Evolutionary conservation across 768 basidiomycete genomes (phyloP), one percentile per base, ranked within the genome.

Genomic region (Ramaria sp.): DNA sequence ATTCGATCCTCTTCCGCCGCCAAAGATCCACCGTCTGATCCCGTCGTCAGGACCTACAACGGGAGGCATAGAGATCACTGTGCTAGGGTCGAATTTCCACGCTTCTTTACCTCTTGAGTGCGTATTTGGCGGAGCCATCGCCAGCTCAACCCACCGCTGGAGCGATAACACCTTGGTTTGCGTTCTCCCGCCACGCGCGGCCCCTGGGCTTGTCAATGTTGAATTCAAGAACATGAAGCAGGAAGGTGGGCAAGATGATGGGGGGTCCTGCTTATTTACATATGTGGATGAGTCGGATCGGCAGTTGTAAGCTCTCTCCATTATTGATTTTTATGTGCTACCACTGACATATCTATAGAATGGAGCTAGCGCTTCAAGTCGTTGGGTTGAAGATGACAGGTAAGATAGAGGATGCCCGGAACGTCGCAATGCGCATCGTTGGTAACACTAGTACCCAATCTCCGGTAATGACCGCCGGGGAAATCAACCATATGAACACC

Each of bases 311-410:
- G 88, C 78, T 15, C 43, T 55, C 41, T 1, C 60, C 50, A 59
- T 53, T 60, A 3, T 56, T 13, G 32, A 25, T 50, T 20, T 22
- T 45, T 43, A 37, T 58, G 24, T n/a, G 24, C 38, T 53, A 39
- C 53, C 58, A 45, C 48, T 56, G 18, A 36, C 56, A 58, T 44
- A 1, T 47, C 24, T 5, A 52, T 52, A 94, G 90, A 60, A 94
- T 97, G 90, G 94, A 95, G 66, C 79, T 96, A 52, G 93, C 93
- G 50, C 73, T 97, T 3, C 92, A 95, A 64, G 91, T 95, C 13
- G 92, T 97, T 16, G 94, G 94, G 0, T 71, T 96, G 59, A 93
- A 95, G 72, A 94, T 96, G 89, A 95, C 92, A 0, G 93, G 93
- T 47, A 88, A 92, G 63, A 83, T 95, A 27, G 91, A 94, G 61